Base-by-base conservation (phyloP, 805 yeast genomes). In the Dipodascopsis tothii region DNA sequence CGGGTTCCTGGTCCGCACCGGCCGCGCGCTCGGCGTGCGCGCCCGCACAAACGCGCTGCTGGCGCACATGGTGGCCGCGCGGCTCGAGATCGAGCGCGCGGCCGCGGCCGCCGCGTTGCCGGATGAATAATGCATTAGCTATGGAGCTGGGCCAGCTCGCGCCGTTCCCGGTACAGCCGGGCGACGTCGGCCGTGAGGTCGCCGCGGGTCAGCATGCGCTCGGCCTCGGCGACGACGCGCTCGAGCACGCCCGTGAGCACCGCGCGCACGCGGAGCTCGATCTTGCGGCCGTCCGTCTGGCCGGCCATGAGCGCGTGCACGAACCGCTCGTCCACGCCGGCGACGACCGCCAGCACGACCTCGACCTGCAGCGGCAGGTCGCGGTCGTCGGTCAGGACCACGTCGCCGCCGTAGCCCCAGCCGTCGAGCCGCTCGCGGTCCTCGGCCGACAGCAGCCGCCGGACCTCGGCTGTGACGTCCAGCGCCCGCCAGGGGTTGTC, bases 351-450 rank as follows among this genome's bases (percentile, higher is more conserved):
- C 30, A 88, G 61, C 0, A 87, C 95, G 2, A 88, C 77, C 45
- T 79, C 78, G 0, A 85, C 74, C 40, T 96, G 67, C 59, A 80
- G 87, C 9, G 94, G 84, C 1, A 79, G 60, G 0, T 63, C 66
- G 3, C 48, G 60, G 0, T 63, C 66, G 3, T 48, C 40, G 35
- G 68, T 72, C 2, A 84, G 60, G 0, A 92, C 82, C 59, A 84
- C 87, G 22, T 83, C 88, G 1, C 81, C 90, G 59, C 62, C 74
- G 56, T 84, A 88, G 4, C 72, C 80, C 33, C 64, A 50, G 2
- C 67, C 62, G 50, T 70, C 63, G 32, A 87, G 65, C 55, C 69
- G 78, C 3, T 63, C 62, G 21, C 34, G n/a, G 21, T 18, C 5
- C 34, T 43, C 37, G 3, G 56, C 58, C 4, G 67, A 49, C 21